Evolutionary conservation across 768 basidiomycete genomes (phyloP).

Genomic region (Suillus bovinus): DNA sequence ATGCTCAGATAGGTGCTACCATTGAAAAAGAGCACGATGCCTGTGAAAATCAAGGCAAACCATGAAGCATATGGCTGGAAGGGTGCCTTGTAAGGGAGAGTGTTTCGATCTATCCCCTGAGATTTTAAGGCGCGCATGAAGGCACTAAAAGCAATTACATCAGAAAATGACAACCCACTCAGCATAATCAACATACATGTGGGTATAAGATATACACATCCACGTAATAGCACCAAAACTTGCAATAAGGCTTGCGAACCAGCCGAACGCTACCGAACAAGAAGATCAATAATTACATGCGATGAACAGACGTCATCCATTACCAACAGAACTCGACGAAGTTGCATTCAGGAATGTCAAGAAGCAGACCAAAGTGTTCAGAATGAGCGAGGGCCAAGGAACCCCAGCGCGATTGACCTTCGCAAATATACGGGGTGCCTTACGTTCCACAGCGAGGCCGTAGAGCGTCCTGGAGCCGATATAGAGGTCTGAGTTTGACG

Average conservation of each 20-base stretch:
- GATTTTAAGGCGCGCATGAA: slow-evolving; percentile 29
- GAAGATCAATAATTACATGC: neutral
- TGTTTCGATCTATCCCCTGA: slow-evolving; percentile 43
- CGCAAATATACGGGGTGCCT: slow-evolving; percentile 44
- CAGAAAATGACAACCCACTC: slow-evolving; percentile 9
- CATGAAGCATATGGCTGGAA: slow-evolving; percentile 63
- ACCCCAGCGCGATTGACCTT: slow-evolving; percentile 36
- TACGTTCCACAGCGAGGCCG: slow-evolving; percentile 46
- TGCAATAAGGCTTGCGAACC: slow-evolving; percentile 31
- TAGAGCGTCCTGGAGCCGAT: slow-evolving; percentile 50
- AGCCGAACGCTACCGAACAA: slow-evolving; percentile 20
- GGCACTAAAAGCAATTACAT: slow-evolving; percentile 15
- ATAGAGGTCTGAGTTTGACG: slow-evolving; percentile 62
- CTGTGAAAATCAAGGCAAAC: slow-evolving; percentile 55
- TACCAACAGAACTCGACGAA: slow-evolving; percentile 52
- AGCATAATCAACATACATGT: slow-evolving; percentile 21
- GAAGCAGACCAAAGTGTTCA: slow-evolving; percentile 56
- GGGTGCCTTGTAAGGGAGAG: slow-evolving; percentile 55
- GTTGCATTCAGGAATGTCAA: slow-evolving; percentile 61
- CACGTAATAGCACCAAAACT: slow-evolving; percentile 37
- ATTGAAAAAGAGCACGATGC: slow-evolving; percentile 59
- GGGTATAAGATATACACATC: slow-evolving; percentile 31
- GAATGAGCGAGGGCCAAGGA: slow-evolving; percentile 40
- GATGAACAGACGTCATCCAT: neutral
- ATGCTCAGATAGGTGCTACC: slow-evolving; percentile 30